Evolutionary conservation across 352 stramenopile genomes (phyloP).

Genomic region (Phytophthora podocarpi): DNA sequence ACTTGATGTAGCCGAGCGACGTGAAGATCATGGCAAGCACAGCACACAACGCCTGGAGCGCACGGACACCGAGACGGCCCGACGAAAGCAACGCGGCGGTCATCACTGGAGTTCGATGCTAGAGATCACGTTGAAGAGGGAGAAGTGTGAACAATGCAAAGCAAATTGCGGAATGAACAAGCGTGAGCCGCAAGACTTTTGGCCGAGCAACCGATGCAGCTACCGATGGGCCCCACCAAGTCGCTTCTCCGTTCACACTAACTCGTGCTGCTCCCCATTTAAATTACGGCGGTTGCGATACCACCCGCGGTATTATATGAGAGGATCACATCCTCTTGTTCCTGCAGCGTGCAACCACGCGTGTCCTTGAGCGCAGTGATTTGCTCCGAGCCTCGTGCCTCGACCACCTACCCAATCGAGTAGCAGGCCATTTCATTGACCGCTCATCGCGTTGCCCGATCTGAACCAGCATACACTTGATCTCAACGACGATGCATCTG

Average conservation of each 20-base stretch:
- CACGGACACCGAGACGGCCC: slow-evolving; percentile 28
- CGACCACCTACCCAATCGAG: slow-evolving; percentile 7
- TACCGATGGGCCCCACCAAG: background rate
- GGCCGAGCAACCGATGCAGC: background rate
- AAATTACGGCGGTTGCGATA: slow-evolving; percentile 18
- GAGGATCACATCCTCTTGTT: slow-evolving; percentile 14
- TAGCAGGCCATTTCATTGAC: background rate
- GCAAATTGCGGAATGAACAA: slow-evolving; percentile 30
- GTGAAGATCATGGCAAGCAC: slow-evolving; percentile 51
- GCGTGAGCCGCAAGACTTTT: background rate
- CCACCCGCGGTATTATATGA: slow-evolving; percentile 6
- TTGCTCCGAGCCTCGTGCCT: slow-evolving; percentile 27
- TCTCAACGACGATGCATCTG: slow-evolving; percentile 13
- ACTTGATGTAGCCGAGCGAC: slow-evolving; percentile 53
- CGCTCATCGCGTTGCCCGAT: slow-evolving; percentile 15
- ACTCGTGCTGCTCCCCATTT: too few relatives aligned
- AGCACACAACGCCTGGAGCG: slow-evolving; percentile 34
- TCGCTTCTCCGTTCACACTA: too few relatives aligned
- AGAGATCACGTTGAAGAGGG: background rate
- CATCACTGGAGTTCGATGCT: too few relatives aligned
- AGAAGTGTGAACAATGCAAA: slow-evolving; percentile 24
- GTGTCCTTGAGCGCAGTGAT: slow-evolving; percentile 27
- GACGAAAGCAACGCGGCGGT: slow-evolving; percentile 17
- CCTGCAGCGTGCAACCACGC: slow-evolving; percentile 16
- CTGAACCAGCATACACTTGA: slow-evolving; percentile 26